Evolutionary conservation across 768 basidiomycete species (phyloP).

Genomic region (Leucocoprinus sp.): DNA sequence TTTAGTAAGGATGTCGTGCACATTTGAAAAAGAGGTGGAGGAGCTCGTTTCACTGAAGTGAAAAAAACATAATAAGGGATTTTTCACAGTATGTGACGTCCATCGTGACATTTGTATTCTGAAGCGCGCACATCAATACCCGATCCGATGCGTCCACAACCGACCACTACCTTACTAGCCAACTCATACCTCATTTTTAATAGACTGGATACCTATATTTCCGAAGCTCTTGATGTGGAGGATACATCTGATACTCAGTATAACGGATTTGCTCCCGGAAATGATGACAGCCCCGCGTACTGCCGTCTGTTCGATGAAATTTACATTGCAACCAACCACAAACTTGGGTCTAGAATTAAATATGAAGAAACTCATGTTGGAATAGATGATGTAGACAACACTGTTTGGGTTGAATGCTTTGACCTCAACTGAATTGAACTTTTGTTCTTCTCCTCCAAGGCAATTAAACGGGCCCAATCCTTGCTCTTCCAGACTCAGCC

Average conservation of each 20-base stretch:
- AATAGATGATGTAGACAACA: slow-evolving; percentile 24
- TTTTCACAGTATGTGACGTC: background rate
- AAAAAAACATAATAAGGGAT: no score
- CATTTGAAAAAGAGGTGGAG: background rate
- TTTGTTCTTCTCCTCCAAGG: slow-evolving; percentile 24
- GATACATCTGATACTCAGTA: background rate
- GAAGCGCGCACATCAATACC: background rate
- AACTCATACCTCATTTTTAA: slow-evolving; percentile 37
- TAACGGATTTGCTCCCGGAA: slow-evolving; percentile 12
- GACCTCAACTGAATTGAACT: background rate
- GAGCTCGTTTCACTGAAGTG: no score
- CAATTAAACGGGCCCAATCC: slow-evolving; percentile 55
- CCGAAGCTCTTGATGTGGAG: slow-evolving; percentile 24
- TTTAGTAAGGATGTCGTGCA: slow-evolving; percentile 21
- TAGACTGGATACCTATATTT: slow-evolving; percentile 31
- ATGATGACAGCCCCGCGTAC: slow-evolving; percentile 23
- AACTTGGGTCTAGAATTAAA: background rate
- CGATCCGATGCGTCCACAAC: slow-evolving; percentile 3
- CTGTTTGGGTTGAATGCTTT: background rate
- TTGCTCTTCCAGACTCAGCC: slow-evolving; percentile 37
- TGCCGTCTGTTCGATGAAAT: slow-evolving; percentile 18
- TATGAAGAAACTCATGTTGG: slow-evolving; percentile 5
- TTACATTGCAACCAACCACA: slow-evolving; percentile 1
- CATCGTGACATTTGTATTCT: background rate
- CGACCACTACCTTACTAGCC: slow-evolving; percentile 28